A percentile compares a stretch with the other conserved stretches of the same genome.
Conservation (phyloP, 2,329 filamentous ascomycete species). For the Magnaporthiopsis rhizophila region DNA sequence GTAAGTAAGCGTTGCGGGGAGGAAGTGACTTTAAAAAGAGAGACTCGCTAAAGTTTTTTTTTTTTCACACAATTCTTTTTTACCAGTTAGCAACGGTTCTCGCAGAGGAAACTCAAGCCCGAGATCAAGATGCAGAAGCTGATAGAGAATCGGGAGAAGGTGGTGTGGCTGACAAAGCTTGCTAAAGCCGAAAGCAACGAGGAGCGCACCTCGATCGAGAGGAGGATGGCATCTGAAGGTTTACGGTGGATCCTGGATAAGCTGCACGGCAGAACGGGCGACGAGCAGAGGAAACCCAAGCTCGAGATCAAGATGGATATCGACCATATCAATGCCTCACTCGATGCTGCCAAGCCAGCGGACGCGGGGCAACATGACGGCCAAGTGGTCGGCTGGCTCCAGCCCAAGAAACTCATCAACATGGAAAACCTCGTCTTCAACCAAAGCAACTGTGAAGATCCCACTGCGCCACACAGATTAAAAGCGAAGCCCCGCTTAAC, state of each 20-base stretch:
- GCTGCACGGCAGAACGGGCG: constrained; percentile 63
- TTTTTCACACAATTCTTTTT: too few species aligned
- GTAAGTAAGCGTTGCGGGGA: too few species aligned
- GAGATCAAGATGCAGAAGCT: constrained; percentile 57
- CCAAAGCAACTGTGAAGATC: constrained; percentile 42
- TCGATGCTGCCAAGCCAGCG: constrained; percentile 47
- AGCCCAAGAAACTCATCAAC: constrained; percentile 82
- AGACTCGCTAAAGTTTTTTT: too few species aligned
- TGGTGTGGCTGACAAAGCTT: constrained; percentile 90
- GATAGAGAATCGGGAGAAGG: constrained; percentile 84
- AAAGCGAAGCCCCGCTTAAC: too few species aligned
- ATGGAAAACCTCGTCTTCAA: constrained; percentile 95
- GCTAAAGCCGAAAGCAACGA: constrained; percentile 74
- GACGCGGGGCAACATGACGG: constrained; percentile 61
- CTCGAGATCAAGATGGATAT: constrained; percentile 96
- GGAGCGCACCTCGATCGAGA: constrained; percentile 69
- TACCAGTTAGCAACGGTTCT: too few species aligned
- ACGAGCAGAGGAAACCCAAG: constrained; percentile 53
- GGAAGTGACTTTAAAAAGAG: too few species aligned
- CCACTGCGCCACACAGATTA: too few species aligned
- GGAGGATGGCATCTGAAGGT: constrained; percentile 85
- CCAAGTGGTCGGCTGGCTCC: constrained; percentile 69
- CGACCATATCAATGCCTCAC: constrained; percentile 53
- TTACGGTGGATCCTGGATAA: constrained; percentile 83
- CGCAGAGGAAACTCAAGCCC: too few species aligned